A percentile compares a stretch with the other conserved stretches of the same genome.
phyloP scores from a whole-genome alignment of 345 rosid genomes.

The Eutrema yunnanense region DNA sequence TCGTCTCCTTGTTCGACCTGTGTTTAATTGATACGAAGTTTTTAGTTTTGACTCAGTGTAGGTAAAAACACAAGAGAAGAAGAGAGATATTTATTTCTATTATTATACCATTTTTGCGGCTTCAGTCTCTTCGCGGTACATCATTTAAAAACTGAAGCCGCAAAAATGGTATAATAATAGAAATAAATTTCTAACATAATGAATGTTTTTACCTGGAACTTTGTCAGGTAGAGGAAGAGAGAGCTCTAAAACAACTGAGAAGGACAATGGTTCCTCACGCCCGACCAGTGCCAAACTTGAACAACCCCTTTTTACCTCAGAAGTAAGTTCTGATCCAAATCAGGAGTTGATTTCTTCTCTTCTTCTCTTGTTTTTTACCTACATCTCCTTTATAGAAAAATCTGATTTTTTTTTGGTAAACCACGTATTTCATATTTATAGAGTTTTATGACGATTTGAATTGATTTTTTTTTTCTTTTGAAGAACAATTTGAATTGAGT shows the following conservation, averaged over 20 bases:
- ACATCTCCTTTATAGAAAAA: too few relatives aligned
- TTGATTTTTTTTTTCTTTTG: too few relatives aligned
- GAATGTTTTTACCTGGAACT: background rate
- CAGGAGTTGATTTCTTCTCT: too few relatives aligned
- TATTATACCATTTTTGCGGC: background rate
- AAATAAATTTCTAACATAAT: background rate
- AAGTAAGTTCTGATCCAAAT: too few relatives aligned
- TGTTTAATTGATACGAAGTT: background rate
- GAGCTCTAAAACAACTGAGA: slow-evolving; percentile 35
- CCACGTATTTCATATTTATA: too few relatives aligned
- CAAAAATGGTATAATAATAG: background rate
- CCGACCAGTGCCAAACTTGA: too few relatives aligned
- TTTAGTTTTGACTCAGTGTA: background rate
- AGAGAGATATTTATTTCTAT: background rate
- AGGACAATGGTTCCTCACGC: too few relatives aligned
- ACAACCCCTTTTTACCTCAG: too few relatives aligned
- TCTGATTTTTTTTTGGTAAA: too few relatives aligned
- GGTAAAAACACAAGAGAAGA: background rate
- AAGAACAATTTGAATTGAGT: too few relatives aligned
- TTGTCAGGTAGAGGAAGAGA: background rate
- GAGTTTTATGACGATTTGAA: too few relatives aligned
- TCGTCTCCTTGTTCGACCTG: slow-evolving; percentile 31
- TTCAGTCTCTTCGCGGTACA: slow-evolving; percentile 21
- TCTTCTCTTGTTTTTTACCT: too few relatives aligned
- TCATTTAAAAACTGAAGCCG: background rate